A percentile compares a stretch with the other conserved stretches of the same genome.
Conservation (phyloP, 805 yeast genomes). For the Candida chilensis region DNA sequence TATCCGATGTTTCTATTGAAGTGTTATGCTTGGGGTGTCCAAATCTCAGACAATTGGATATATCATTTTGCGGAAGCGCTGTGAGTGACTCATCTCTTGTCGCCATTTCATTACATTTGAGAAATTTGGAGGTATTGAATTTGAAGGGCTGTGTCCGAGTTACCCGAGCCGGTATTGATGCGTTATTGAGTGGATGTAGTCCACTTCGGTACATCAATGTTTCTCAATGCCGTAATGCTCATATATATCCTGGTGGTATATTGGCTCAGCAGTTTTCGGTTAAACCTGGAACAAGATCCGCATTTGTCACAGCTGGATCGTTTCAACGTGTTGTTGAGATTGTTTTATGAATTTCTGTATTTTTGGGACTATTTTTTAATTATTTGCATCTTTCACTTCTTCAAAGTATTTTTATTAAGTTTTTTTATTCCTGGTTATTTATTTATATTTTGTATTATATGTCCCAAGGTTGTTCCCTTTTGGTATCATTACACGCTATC, state of each 20-base stretch:
- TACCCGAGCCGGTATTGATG: constrained; percentile 70
- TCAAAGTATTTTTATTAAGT: neutral
- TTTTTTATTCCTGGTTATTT: neutral
- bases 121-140: constrained; percentile 34
- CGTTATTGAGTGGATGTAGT: constrained; percentile 46
- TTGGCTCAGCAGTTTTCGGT: constrained; percentile 46
- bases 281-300: constrained; percentile 43
- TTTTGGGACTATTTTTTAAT: no score
- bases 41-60: constrained; percentile 37
- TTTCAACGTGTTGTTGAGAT: constrained; percentile 50
- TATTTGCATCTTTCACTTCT: neutral
- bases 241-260: constrained; percentile 49
- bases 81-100: constrained; percentile 64
- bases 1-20: constrained; percentile 62
- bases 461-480: constrained; percentile 3
- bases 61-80: constrained; percentile 74
- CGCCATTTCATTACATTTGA: constrained; percentile 47
- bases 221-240: constrained; percentile 66
- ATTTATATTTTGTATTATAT: neutral
- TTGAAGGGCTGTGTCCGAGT: constrained; percentile 70
- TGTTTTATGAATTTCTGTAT: constrained; percentile 39
- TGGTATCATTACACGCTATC: constrained; percentile 3
- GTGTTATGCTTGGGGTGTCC: constrained; percentile 62
- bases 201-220: constrained; percentile 46
- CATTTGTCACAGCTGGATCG: constrained; percentile 47